Evolutionary conservation across 163 green algal species (phyloP).

Genomic region (Scenedesmus sp.): DNA sequence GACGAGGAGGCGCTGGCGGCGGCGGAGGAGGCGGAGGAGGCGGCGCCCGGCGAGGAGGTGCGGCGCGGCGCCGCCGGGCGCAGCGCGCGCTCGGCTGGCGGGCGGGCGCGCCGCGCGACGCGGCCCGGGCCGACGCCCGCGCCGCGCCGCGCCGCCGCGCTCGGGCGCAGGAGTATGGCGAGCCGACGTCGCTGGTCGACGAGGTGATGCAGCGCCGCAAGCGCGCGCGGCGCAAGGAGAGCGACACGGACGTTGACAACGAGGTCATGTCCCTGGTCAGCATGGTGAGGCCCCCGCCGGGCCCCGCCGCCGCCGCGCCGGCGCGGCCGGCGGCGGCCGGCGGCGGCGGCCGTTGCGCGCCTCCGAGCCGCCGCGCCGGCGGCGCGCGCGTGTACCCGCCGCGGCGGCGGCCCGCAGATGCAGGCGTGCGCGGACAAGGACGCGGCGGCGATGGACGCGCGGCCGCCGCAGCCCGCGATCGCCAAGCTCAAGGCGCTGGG

Average conservation of each 20-base stretch:
- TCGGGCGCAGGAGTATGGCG: background rate
- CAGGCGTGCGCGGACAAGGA: constrained; percentile 39
- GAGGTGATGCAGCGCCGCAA: constrained; percentile 34
- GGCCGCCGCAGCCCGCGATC: constrained; percentile 70
- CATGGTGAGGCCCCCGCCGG: no score
- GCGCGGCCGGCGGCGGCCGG: no score
- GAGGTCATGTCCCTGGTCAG: constrained; percentile 25
- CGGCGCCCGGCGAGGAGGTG: constrained; percentile 22
- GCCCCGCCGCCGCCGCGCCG: background rate
- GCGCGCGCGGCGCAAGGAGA: background rate
- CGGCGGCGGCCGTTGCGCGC: no score
- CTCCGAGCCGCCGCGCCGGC: no score
- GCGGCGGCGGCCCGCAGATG: constrained; percentile 4
- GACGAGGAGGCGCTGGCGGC: constrained; percentile 6
- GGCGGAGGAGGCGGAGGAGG: constrained; percentile 39
- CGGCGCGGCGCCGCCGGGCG: no score
- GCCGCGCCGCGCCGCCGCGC: no score
- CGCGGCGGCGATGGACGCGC: constrained; percentile 47
- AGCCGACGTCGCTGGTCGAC: constrained; percentile 14
- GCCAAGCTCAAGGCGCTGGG: constrained; percentile 85
- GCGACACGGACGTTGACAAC: background rate
- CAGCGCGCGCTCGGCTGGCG: no score
- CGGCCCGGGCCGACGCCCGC: no score
- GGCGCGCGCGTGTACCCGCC: no score
- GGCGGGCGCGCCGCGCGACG: no score